Conservation (phyloP, 768 basidiomycete genomes). For the Lactarius sp. region DNA sequence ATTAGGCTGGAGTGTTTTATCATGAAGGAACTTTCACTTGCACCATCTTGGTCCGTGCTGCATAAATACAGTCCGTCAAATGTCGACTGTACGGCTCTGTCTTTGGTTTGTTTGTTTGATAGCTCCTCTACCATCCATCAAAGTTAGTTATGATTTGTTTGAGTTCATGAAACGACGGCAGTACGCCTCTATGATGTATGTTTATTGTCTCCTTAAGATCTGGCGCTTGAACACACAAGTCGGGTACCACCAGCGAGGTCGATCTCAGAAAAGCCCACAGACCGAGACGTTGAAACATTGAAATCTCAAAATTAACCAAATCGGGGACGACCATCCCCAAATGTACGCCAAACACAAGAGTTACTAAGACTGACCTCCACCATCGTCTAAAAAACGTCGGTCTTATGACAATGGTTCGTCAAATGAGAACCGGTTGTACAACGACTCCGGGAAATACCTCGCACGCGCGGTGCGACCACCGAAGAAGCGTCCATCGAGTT, state of each 20-base stretch:
- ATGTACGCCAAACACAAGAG: background rate
- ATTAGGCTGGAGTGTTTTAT: too few relatives aligned
- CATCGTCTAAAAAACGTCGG: background rate
- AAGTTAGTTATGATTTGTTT: too few relatives aligned
- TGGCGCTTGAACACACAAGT: background rate
- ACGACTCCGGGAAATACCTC: slow-evolving; percentile 67
- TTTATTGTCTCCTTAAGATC: too few relatives aligned
- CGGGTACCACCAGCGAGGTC: background rate
- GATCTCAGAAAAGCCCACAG: too few relatives aligned
- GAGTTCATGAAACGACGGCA: too few relatives aligned
- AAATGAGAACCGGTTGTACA: slow-evolving; percentile 48
- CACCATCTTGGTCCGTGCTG: too few relatives aligned
- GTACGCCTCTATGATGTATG: too few relatives aligned
- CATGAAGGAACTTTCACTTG: too few relatives aligned
- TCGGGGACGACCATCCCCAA: background rate
- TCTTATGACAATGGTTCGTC: slow-evolving; percentile 38
- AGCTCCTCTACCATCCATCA: too few relatives aligned
- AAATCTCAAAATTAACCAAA: background rate
- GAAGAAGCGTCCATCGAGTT: slow-evolving; percentile 90
- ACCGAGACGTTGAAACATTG: background rate
- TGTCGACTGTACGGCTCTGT: too few relatives aligned
- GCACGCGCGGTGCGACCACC: slow-evolving; percentile 81
- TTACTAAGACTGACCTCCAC: background rate
- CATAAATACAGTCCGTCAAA: too few relatives aligned
- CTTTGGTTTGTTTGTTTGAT: too few relatives aligned